Conservation (phyloP, 176 grass and related monocot genomes). For the Neostapfia colusana region DNA sequence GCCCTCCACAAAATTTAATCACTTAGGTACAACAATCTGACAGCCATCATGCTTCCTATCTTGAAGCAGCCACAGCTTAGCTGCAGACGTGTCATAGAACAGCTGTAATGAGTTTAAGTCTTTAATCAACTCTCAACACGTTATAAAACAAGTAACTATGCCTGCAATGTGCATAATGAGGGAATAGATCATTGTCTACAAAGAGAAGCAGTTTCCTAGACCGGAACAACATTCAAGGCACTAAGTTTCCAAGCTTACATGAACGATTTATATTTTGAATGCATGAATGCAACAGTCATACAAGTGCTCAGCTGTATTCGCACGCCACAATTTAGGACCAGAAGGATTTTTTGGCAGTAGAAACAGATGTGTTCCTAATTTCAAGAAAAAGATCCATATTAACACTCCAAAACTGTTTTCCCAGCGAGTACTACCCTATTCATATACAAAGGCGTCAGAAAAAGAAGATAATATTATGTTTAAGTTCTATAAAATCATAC, state of each 20-base stretch:
- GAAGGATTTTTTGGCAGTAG: too few species aligned
- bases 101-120: slow-evolving; percentile 51
- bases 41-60: slow-evolving; percentile 56
- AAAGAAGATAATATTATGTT: background rate
- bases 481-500: background rate
- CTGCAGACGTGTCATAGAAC: slow-evolving; percentile 65
- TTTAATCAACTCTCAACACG: slow-evolving; percentile 26
- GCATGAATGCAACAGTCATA: background rate
- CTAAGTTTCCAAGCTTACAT: background rate
- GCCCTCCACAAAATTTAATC: slow-evolving; percentile 56
- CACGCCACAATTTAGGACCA: too few species aligned
- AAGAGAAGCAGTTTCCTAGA: slow-evolving; percentile 16
- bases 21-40: slow-evolving; percentile 61
- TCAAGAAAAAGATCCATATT: too few species aligned
- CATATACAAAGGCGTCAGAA: background rate
- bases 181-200: slow-evolving; percentile 4
- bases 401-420: too few species aligned
- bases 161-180: slow-evolving; percentile 18
- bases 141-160: slow-evolving; percentile 11
- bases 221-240: background rate
- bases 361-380: too few species aligned
- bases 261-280: background rate
- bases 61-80: slow-evolving; percentile 69
- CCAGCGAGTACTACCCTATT: too few species aligned
- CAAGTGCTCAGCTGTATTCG: background rate